These are phyloP conservation scores for Cercospora sp. DNA, from an alignment of 2,329 filamentous ascomycete genomes.

Conservation along the genomic window DNA sequence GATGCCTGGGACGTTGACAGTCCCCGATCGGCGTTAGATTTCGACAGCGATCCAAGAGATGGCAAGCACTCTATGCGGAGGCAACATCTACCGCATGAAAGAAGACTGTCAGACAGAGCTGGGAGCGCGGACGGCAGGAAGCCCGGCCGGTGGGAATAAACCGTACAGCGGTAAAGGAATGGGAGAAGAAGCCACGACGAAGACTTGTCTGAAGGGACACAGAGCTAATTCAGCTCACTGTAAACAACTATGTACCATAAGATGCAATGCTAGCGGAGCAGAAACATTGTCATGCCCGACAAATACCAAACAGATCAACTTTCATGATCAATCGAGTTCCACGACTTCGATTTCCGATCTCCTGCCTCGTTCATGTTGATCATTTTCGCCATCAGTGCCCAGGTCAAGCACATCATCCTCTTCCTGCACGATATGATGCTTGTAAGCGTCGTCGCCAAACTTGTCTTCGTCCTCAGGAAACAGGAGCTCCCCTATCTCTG, in stretches of 20 bases:
- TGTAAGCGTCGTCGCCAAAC: conserved; percentile 18
- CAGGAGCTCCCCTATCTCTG: conserved; percentile 37
- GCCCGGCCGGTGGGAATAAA: not conserved
- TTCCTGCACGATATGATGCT: conserved; percentile 14
- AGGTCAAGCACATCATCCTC: conserved; percentile 18
- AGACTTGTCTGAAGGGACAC: not conserved
- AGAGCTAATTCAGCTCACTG: not conserved
- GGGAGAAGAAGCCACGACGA: not conserved
- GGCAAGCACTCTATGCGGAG: not conserved
- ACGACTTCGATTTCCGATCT: conserved; percentile 4
- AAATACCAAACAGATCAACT: not conserved
- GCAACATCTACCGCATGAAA: not conserved
- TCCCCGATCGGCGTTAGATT: not conserved
- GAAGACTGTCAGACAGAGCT: not conserved
- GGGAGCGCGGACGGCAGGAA: not conserved
- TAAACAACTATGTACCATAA: not conserved
- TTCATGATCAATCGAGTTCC: conserved; percentile 1
- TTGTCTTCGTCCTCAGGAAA: conserved; percentile 36
- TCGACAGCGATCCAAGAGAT: not conserved
- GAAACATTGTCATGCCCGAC: not conserved
- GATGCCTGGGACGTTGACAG: not conserved
- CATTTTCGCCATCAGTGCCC: conserved; percentile 5
- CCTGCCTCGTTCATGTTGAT: not conserved
- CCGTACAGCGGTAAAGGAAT: not conserved
- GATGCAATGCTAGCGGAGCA: not conserved